Percentiles rank a stretch among this genome's conserved stretches.
Conservation (phyloP, 2,329 filamentous ascomycete genomes). For the Neonectria coccinea region DNA sequence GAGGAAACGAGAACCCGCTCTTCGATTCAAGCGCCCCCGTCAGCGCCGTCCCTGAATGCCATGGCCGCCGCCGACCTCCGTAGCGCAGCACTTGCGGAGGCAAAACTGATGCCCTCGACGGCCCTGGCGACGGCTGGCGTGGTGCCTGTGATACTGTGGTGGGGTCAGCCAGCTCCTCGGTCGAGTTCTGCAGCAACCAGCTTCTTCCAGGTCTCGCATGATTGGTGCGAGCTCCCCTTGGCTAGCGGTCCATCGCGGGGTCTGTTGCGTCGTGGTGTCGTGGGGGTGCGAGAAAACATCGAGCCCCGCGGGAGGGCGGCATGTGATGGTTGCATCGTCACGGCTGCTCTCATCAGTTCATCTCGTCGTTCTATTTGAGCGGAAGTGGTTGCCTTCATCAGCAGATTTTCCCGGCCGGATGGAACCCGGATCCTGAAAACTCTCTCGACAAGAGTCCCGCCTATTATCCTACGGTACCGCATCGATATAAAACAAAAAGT, state of each 20-base stretch:
- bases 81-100: slow-evolving; percentile 29
- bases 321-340: slow-evolving; percentile 32
- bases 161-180: slow-evolving; percentile 9
- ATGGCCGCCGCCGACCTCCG: slow-evolving; percentile 30
- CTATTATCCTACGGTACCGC: slow-evolving; percentile 2
- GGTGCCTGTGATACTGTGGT: slow-evolving; percentile 7
- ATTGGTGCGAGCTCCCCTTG: slow-evolving; percentile 24
- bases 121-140: background rate
- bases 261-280: slow-evolving; percentile 23
- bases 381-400: slow-evolving; percentile 35
- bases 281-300: slow-evolving; percentile 13
- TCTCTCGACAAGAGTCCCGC: slow-evolving; percentile 6
- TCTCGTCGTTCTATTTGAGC: slow-evolving; percentile 39
- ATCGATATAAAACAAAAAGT: slow-evolving; percentile 15
- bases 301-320: slow-evolving; percentile 10
- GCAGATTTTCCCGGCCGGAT: slow-evolving; percentile 36
- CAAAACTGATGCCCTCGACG: slow-evolving; percentile 4
- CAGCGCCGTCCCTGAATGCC: slow-evolving; percentile 23
- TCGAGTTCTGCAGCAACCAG: slow-evolving; percentile 6
- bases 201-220: background rate
- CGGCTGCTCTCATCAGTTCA: slow-evolving; percentile 30
- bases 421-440: slow-evolving; percentile 21
- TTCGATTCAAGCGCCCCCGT: slow-evolving; percentile 27
- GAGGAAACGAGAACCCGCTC: slow-evolving; percentile 2
- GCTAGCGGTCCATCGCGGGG: slow-evolving; percentile 27